These are phyloP conservation scores for Petasospora fabianii DNA, from an alignment of 1,139 yeast genomes.

Conservation along the genomic window DNA sequence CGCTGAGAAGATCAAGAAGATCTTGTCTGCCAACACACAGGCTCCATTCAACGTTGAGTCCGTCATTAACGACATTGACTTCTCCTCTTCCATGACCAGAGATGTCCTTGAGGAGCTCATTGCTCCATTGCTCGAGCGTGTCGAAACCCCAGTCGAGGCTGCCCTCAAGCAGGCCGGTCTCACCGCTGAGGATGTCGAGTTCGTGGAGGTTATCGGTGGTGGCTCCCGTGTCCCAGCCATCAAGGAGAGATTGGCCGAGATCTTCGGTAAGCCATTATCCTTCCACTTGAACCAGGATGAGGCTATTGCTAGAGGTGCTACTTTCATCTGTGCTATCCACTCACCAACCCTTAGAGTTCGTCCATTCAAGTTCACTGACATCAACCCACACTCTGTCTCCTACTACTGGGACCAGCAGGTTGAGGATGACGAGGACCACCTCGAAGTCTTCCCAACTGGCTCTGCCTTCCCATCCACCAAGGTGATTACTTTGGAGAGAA, in stretches of 20 bases:
- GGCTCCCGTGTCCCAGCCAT: constrained; percentile 95
- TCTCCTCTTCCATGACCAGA: constrained; percentile 83
- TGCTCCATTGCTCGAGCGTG: constrained; percentile 72
- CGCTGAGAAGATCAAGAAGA: constrained; percentile 92
- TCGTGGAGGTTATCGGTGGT: constrained; percentile 96
- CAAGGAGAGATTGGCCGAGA: constrained; percentile 73
- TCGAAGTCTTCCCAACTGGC: constrained; percentile 96
- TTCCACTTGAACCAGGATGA: constrained; percentile 98
- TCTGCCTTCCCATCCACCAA: constrained; percentile 93
- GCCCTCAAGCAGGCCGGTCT: constrained; percentile 84
- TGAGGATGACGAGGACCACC: constrained; percentile 82
- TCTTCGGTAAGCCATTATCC: constrained; percentile 84
- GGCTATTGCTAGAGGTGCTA: constrained; percentile 98
- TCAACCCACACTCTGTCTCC: constrained; percentile 87
- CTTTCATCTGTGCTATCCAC: constrained; percentile 98
- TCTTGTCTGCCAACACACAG: constrained; percentile 88
- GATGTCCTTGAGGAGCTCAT: constrained; percentile 91
- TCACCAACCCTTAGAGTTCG: constrained; percentile 98
- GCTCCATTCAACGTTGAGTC: constrained; percentile 97
- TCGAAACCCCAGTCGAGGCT: constrained; percentile 70
- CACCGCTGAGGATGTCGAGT: constrained; percentile 70
- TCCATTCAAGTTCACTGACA: constrained; percentile 97
- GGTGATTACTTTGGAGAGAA: constrained; percentile 90
- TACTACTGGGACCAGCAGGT: constrained; percentile 94
- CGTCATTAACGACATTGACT: constrained; percentile 96